These are phyloP conservation scores for Cyclotella baltica DNA, from an alignment of 108 stramenopile species.

Conservation along the genomic window DNA sequence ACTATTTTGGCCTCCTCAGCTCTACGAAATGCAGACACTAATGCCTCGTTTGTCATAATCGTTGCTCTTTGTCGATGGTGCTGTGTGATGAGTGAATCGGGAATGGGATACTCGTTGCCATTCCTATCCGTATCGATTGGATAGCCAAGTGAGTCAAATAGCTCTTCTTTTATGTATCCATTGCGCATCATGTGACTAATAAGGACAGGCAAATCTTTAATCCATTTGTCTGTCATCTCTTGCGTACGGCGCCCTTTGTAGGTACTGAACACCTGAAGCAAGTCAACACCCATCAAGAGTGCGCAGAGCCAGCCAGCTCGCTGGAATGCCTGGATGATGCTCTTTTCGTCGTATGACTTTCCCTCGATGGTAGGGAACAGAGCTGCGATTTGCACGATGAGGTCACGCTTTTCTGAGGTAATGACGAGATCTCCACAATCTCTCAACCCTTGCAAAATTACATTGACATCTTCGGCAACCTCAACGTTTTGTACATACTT, in stretches of 20 bases:
- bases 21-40: background rate
- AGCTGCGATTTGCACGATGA: background rate
- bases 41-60: background rate
- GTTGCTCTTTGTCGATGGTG: background rate
- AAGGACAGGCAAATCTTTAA: background rate
- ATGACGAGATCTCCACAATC: background rate
- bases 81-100: background rate
- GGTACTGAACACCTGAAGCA: background rate
- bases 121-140: background rate
- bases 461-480: background rate
- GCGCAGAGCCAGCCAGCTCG: background rate
- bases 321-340: background rate
- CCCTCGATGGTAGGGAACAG: background rate
- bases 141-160: background rate
- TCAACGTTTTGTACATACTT: background rate
- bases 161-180: background rate
- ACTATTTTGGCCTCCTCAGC: background rate
- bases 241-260: background rate
- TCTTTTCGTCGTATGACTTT: background rate
- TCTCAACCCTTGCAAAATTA: background rate
- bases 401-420: background rate
- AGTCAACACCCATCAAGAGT: background rate
- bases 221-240: background rate
- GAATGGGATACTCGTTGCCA: background rate
- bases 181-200: background rate